Base-by-base conservation (phyloP, 345 rosid species). In the Acer campestre region DNA sequence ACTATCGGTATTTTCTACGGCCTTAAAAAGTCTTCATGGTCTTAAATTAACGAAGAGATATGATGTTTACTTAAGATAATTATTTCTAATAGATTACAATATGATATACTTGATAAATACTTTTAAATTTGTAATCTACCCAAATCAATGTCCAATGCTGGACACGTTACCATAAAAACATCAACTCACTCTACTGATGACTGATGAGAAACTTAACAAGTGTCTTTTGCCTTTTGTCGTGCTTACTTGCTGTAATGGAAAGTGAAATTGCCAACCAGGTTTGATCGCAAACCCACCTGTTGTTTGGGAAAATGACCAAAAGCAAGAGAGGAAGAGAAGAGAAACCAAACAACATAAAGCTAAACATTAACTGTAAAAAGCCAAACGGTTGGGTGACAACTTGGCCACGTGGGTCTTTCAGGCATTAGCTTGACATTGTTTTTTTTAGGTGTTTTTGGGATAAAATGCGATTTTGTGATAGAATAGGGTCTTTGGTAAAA, bases 181-280 rank as follows among this genome's bases (percentile, higher is more conserved):
- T 61, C 3, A 61, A 61, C 2, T 9, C 49, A 46, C 46, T 42
- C 7, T 8, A 42, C 11, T 42, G 38, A 0, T 35, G 38, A 35
- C 38, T 35, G 6, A 35, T 35, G 6, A 35, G 38, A 35, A 35
- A 35, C 38, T 35, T 35, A 35, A 35, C 55, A 49, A 14, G 55
- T 49, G 18, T 42, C 55, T 53, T 16, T 53, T 53, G n/a, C n/a
- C 58, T 53, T 23, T 13, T 68, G 38, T 14, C 17, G 7, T 23
- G 63, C 5, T 68, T 11, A 7, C 16, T 14, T 23, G 74, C 10
- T 53, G 29, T 35, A 3, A 5, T 12, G 72, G 40, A 46, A 31
- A 71, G 9, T 12, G 65, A 55, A 49, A 72, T 38, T 58, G 66
- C 51, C 53, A n/a, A 56, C 38, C 58, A 59, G 63, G 27, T 59